Base-by-base conservation (phyloP, 768 basidiomycete genomes). In the Russula ochroleuca region DNA sequence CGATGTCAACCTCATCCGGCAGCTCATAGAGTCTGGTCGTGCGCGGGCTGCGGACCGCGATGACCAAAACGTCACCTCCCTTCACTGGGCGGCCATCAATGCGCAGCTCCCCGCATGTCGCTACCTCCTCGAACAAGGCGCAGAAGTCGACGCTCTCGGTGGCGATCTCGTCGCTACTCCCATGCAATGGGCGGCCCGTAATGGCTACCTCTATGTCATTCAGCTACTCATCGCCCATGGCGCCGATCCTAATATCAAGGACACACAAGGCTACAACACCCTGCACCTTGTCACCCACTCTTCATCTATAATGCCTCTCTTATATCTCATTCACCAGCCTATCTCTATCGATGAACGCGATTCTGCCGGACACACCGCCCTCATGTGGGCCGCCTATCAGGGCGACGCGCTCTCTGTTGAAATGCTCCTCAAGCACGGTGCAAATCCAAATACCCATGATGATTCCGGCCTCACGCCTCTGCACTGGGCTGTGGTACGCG, bases 331-430 rank as follows among this genome's bases (percentile, higher is more conserved):
- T 7, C 92, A 96, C 72, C 95, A 98, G 73, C 94, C 95, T 3
- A 83, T 99, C 66, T 87, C 85, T 48, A 88, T 98, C 63, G 97
- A 99, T 72, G 88, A 88, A 52, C 83, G 86, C 45, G 97, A 99
- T 73, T 79, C 86, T 1, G 90, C 92, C 70, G 97, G 97, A 0
- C 97, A 98, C 72, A 97, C 96, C 0, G 82, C 92, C 0, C 80
- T 98, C 55, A 97, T 98, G 92, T 99, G 97, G 97, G 97, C 97
- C 6, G 92, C 94, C 10, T 99, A 98, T 75, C 97, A 99, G 73
- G 97, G 97, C 51, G 97, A 99, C 71, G 94, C 94, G 2, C 83
- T 98, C 38, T 93, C 91, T 3, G 94, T 98, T 6, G 94, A 98
- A 67, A 75, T 98, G 51, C 76, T 99, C 47, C 80, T 99, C 57